Conservation (phyloP, 140 eudicot genomes). For the Senecio squalidus region DNA sequence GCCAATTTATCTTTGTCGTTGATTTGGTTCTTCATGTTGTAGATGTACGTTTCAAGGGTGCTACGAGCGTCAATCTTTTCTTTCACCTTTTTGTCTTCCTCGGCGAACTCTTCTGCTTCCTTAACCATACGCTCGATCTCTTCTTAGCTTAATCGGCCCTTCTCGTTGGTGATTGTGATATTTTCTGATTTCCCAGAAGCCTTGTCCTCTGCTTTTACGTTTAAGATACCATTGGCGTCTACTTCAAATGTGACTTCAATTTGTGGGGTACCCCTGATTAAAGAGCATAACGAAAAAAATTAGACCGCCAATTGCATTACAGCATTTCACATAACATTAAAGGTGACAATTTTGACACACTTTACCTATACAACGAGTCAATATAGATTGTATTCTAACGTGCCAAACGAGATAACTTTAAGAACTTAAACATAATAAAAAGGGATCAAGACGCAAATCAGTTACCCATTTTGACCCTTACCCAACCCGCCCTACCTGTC, state of each 20-base stretch:
- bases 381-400: no score
- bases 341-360: no score
- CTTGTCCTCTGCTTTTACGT: slow-evolving; percentile 80
- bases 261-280: slow-evolving; percentile 76
- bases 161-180: slow-evolving; percentile 75
- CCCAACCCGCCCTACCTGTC: no score
- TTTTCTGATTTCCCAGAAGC: slow-evolving; percentile 71
- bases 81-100: slow-evolving; percentile 75
- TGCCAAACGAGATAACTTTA: no score
- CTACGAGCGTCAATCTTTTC: slow-evolving; percentile 71
- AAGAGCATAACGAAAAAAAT: neutral
- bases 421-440: no score
- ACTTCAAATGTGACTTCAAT: slow-evolving; percentile 85
- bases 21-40: slow-evolving; percentile 79
- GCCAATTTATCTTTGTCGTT: slow-evolving; percentile 70
- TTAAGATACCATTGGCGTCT: slow-evolving; percentile 76
- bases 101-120: slow-evolving; percentile 81
- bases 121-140: slow-evolving; percentile 74
- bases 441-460: no score
- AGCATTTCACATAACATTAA: neutral
- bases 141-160: slow-evolving; percentile 71
- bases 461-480: no score
- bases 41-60: slow-evolving; percentile 67
- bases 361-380: no score
- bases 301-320: neutral